Evolutionary conservation across 352 stramenopile species (phyloP).

Genomic region (Nothophytophthora sp.): DNA sequence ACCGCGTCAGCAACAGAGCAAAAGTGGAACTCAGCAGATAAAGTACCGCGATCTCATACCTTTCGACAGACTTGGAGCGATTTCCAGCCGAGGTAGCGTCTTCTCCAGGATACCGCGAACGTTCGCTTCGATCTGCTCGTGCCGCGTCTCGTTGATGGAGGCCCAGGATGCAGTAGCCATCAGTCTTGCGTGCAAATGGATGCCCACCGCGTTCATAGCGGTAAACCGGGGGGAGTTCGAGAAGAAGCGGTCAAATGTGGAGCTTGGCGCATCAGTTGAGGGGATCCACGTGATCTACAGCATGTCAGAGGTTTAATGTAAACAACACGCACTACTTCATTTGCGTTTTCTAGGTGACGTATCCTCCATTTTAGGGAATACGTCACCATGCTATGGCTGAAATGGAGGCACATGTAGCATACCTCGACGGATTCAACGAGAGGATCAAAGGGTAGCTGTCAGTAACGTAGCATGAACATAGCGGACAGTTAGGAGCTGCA

Average conservation of each 20-base stretch:
- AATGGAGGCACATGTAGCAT: neutral
- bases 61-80: constrained; percentile 19
- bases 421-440: constrained; percentile 44
- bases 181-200: constrained; percentile 41
- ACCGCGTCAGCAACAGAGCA: too few relatives aligned
- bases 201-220: constrained; percentile 24
- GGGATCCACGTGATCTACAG: constrained; percentile 40
- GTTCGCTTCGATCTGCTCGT: constrained; percentile 36
- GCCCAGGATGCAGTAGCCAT: neutral
- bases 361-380: too few relatives aligned
- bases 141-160: constrained; percentile 12
- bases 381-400: too few relatives aligned
- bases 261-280: constrained; percentile 19
- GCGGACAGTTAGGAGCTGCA: neutral
- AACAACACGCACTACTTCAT: too few relatives aligned
- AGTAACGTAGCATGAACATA: neutral
- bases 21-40: neutral
- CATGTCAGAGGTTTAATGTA: neutral
- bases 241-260: constrained; percentile 39
- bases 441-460: constrained; percentile 28
- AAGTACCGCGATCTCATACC: constrained; percentile 11
- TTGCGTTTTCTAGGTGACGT: too few relatives aligned
- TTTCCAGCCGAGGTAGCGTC: constrained; percentile 21
- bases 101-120: constrained; percentile 25
- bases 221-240: constrained; percentile 24